phyloP scores from a whole-genome alignment of 345 rosid species.

The Mallotus nudiflorus region DNA sequence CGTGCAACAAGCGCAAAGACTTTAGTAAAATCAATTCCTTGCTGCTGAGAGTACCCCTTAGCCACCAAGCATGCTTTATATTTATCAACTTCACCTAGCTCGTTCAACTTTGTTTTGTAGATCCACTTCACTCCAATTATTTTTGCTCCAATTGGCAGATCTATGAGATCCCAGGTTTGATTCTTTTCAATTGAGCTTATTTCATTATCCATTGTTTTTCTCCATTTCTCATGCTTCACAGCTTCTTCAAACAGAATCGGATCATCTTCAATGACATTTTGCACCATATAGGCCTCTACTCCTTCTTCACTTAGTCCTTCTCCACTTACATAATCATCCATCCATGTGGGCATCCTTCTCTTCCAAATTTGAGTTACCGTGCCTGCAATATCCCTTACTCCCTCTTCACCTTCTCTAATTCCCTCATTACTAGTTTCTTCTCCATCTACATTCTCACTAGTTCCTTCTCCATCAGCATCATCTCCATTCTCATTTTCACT shows the following conservation, averaged over 20 bases:
- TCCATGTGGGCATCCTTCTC: neutral
- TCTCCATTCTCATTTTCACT: neutral
- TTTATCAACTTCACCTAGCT: too few species aligned
- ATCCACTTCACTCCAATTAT: neutral
- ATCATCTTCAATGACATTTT: neutral
- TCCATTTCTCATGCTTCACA: neutral
- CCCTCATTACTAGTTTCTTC: neutral
- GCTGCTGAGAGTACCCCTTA: too few species aligned
- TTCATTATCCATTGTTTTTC: neutral
- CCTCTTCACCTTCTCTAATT: neutral
- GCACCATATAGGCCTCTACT: neutral
- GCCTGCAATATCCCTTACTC: neutral
- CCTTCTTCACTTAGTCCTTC: neutral
- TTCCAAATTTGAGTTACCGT: too few species aligned
- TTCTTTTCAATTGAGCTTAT: neutral
- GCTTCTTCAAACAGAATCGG: neutral
- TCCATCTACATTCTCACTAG: too few species aligned
- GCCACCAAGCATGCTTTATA: too few species aligned
- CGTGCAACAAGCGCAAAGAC: too few species aligned
- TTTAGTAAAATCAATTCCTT: too few species aligned
- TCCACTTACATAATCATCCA: neutral
- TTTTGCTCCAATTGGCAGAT: neutral
- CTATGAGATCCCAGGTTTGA: neutral
- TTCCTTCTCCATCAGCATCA: too few species aligned
- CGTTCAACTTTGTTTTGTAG: too few species aligned